Evolutionary conservation across 352 stramenopile genomes (phyloP), one percentile per base, ranked within the genome.

Genomic region (Phytophthora boehmeriae): DNA sequence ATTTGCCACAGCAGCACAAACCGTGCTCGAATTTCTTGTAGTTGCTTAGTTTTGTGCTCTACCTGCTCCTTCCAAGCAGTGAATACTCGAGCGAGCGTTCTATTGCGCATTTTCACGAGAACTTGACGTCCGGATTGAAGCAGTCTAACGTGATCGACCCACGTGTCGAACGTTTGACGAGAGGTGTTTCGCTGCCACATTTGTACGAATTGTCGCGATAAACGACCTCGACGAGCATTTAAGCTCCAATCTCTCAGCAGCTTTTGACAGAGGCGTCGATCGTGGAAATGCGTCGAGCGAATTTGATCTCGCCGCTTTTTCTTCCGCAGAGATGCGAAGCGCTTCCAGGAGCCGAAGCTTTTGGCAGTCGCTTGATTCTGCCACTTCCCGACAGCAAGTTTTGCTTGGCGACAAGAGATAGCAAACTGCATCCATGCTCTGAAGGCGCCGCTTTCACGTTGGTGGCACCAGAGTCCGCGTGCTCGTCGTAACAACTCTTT

Each of bases 21-120:
- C 2, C 73, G 63, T 5, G 63, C 19, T 43, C 73, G 69, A 39
- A 89, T 79, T 1, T 22, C 38, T 5, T 59, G 52, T 2, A 58
- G 41, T 28, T 48, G 34, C 0, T 45, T n/a, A 5, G 20, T 14
- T 19, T 80, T 68, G 4, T 44, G 43, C 5, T 54, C 1, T 2
- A 70, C 64, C 2, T 57, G 28, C 13, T 54, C 23, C 39, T 64
- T 85, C 79, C 76, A 89, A 14, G 76, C 54, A 17, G 71, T 71
- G 35, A 87, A 79, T 0, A 82, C 52, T 1, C 56, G 61, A 19
- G 34, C 17, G 5, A 83, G 27, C 1, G 63, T 59, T 20, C 27
- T 16, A 22, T 44, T 58, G 32, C 63, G 38, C 20, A 72, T 56
- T 8, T 54, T 67, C 0, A 14, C 36, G 8, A 67, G 9, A 20